Base-by-base conservation (phyloP, 768 basidiomycete genomes). In the Leccinum longicurvipes region DNA sequence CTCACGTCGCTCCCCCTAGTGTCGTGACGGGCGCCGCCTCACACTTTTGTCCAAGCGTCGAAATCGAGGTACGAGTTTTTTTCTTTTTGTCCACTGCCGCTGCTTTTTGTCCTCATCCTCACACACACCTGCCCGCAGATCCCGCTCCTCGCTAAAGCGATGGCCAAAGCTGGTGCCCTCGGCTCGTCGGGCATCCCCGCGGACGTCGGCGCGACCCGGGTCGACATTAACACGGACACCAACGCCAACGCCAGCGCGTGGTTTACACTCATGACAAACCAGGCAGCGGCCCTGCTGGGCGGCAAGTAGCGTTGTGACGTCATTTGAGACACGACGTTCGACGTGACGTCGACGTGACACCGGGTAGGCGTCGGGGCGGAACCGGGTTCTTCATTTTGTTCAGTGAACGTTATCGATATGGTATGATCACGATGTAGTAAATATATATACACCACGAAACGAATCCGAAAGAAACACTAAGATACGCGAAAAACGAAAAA, bases 181-280 rank as follows among this genome's bases (percentile, higher is more conserved):
- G 86, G 87, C 1, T 79, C 82, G 0, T 66, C 76, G 0, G 70
- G 61, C 1, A 71, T 89, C 10, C 79, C 83, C 0, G 42, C 78
- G 17, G 67, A 67, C 19, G 78, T 76, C 0, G 65, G 70, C 2
- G 78, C 84, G 3, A 70, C 69, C 14, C 75, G 77, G 62, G 58
- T 60, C 28, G 47, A 63, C 4, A 66, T 53, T 4, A 78, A 74
- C 3, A 65, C 72, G 1, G 77, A 36, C 34, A 14, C 15, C 2
- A 36, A 36, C 2, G 6, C 14, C 14, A 15, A 32, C 14, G n/a
- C n/a, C n/a, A n/a, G 63, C 7, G 67, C 69, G 1, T 65, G 61
- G 46, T 87, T 81, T 56, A 85, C 83, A 1, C n/a, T 82, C n/a
- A 74, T 89, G 44, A 66, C 63, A 6, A 89, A 88, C 62, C 63